Conservation (phyloP, 345 rosid genomes). For the Salix dunnii region DNA sequence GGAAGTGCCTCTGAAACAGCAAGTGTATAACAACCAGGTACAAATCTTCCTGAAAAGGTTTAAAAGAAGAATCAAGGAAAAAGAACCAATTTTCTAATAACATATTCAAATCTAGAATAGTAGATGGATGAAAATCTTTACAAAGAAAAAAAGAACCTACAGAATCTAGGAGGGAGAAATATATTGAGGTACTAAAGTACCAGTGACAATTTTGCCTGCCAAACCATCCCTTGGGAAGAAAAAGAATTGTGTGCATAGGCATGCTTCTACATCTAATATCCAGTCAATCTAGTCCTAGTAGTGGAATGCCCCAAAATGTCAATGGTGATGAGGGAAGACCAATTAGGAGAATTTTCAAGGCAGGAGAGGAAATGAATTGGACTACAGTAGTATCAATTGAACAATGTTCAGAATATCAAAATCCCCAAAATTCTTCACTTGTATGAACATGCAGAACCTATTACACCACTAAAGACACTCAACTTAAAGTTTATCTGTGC, state of each 20-base stretch:
- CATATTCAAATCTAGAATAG: not conserved
- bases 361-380: not conserved
- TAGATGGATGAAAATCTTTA: not conserved
- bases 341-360: not conserved
- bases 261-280: not conserved
- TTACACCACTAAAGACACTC: not conserved
- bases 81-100: not conserved
- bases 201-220: not conserved
- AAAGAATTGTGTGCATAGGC: not conserved
- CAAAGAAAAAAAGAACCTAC: not conserved
- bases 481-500: not conserved
- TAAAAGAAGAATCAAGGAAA: not conserved
- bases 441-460: not conserved
- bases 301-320: not conserved
- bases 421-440: not conserved
- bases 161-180: not conserved
- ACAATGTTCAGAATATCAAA: not conserved
- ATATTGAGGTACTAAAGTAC: not conserved
- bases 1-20: conserved; percentile 77
- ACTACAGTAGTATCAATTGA: not conserved
- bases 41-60: conserved; percentile 59
- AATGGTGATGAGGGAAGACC: not conserved
- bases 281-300: not conserved
- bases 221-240: not conserved
- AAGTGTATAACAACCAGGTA: conserved; percentile 84